Percentiles rank a stretch among this genome's conserved stretches.
These are phyloP conservation scores for Elsinoe arachidis DNA, from an alignment of 2,329 filamentous ascomycete species.

Conservation along the genomic window DNA sequence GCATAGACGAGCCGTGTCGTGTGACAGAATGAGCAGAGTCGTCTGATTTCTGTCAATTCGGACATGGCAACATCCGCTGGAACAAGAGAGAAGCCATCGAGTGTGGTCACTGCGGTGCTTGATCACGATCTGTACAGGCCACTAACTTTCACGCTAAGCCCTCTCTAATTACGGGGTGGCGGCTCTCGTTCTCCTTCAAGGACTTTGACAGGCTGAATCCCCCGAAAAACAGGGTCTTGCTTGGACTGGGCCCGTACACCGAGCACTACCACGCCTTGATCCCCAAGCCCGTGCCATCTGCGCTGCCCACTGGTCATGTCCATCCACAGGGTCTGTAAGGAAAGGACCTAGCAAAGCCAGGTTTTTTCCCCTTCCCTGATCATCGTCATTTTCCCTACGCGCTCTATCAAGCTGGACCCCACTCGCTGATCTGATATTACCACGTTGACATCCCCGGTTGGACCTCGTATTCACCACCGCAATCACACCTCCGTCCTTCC, in stretches of 20 bases:
- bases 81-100: background rate
- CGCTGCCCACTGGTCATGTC: background rate
- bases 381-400: conserved; percentile 1
- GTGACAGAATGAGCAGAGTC: background rate
- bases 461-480: conserved; percentile 2
- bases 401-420: background rate
- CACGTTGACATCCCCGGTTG: background rate
- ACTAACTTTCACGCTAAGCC: conserved; percentile 2
- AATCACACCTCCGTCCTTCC: background rate
- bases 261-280: background rate
- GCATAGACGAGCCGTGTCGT: background rate
- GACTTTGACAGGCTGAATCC: conserved; percentile 3
- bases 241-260: background rate
- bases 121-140: conserved; percentile 1
- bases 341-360: background rate
- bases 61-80: background rate
- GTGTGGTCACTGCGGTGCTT: too few relatives aligned
- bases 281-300: background rate
- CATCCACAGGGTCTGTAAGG: conserved; percentile 1
- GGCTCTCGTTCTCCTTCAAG: too few relatives aligned
- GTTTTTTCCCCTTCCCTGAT: conserved; percentile 3
- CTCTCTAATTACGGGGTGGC: conserved; percentile 8
- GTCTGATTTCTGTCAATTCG: background rate
- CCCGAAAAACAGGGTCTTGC: background rate
- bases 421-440: background rate